These are phyloP conservation scores for Ogataea hybrid DNA, from an alignment of 1,139 yeast genomes.

Conservation along the genomic window DNA sequence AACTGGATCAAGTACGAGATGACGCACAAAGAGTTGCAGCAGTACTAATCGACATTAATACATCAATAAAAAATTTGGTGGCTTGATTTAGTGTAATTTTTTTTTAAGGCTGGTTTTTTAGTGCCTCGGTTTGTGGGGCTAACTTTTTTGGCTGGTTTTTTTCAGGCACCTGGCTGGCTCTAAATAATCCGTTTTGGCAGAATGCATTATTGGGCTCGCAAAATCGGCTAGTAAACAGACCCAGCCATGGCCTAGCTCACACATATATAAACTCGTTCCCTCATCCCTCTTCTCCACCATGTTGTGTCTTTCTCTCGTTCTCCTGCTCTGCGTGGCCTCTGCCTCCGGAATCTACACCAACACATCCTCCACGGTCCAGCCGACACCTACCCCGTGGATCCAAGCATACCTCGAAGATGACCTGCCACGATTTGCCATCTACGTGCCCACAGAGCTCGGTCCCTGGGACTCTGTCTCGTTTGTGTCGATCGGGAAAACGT, in stretches of 20 bases:
- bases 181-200: conserved; percentile 1
- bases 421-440: conserved; percentile 20
- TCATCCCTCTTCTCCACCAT: neutral
- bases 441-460: conserved; percentile 22
- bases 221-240: neutral
- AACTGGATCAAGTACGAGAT: conserved; percentile 67
- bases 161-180: conserved; percentile 4
- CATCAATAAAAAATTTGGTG: neutral
- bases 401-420: conserved; percentile 18
- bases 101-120: conserved; percentile 1
- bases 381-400: conserved; percentile 18
- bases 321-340: conserved; percentile 4
- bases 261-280: neutral
- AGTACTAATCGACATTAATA: conserved; percentile 21
- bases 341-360: conserved; percentile 12
- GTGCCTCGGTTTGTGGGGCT: neutral
- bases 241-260: conserved; percentile 1
- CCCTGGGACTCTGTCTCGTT: conserved; percentile 21
- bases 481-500: conserved; percentile 14
- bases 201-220: neutral
- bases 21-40: conserved; percentile 39
- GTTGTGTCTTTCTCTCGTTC: conserved; percentile 7
- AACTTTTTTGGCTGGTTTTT: neutral
- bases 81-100: neutral
- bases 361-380: conserved; percentile 12